These are phyloP conservation scores for Teratosphaeria epicoccoides DNA, from an alignment of 2,329 filamentous ascomycete genomes.

Conservation along the genomic window DNA sequence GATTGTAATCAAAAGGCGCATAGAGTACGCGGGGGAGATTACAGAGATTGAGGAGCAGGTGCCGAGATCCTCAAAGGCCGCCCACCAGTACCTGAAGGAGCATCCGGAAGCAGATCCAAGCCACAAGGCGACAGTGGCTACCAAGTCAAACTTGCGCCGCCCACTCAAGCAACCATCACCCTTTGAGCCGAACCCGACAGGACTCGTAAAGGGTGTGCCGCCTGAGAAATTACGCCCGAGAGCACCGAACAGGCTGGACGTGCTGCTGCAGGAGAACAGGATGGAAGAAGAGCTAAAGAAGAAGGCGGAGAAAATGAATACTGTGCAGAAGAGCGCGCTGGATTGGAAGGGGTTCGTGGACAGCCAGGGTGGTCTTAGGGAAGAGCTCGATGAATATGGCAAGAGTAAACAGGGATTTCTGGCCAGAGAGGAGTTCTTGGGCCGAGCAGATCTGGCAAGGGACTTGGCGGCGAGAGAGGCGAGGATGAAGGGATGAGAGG, in stretches of 20 bases:
- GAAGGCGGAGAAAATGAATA: constrained; percentile 51
- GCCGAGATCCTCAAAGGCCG: constrained; percentile 44
- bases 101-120: constrained; percentile 27
- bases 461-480: constrained; percentile 46
- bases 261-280: constrained; percentile 23
- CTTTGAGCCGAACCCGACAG: constrained; percentile 42
- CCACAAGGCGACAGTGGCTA: constrained; percentile 13
- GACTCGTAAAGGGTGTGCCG: constrained; percentile 35
- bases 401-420: constrained; percentile 53
- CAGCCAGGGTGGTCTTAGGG: constrained; percentile 45
- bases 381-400: constrained; percentile 51
- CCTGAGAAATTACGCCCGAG: constrained; percentile 33
- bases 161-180: constrained; percentile 37
- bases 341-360: constrained; percentile 57
- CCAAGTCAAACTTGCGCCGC: constrained; percentile 26
- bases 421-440: constrained; percentile 52
- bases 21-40: constrained; percentile 46
- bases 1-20: constrained; percentile 47
- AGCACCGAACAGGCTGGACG: constrained; percentile 22
- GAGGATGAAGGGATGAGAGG: constrained; percentile 33
- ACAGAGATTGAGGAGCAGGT: constrained; percentile 45
- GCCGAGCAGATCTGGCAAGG: constrained; percentile 43
- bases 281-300: constrained; percentile 24
- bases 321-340: constrained; percentile 54
- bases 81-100: constrained; percentile 40